Evolutionary conservation across 1,139 yeast species (phyloP).

Genomic region (Yamadazyma membranifaciens): DNA sequence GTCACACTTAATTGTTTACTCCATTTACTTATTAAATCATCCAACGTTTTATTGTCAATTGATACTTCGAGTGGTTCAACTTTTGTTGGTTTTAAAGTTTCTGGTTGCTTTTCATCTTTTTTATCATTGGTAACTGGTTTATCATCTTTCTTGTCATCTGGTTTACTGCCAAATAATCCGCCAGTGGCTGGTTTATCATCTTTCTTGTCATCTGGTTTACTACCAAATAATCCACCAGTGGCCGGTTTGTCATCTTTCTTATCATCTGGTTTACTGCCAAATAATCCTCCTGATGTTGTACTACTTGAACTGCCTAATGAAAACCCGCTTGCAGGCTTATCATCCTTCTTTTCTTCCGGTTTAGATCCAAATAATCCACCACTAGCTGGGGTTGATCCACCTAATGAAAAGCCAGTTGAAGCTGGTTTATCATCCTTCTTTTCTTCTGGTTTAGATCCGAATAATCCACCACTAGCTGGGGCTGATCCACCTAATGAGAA

Average conservation of each 20-base stretch:
- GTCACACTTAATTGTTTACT: conserved; percentile 78
- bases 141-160: conserved; percentile 21
- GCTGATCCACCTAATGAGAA: conserved; percentile 13
- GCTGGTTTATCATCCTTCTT: conserved; percentile 13
- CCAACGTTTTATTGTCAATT: conserved; percentile 86
- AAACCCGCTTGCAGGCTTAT: conserved; percentile 11
- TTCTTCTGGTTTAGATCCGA: conserved; percentile 20
- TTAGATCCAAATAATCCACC: conserved; percentile 23
- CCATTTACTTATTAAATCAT: conserved; percentile 92
- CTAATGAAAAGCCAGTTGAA: conserved; percentile 12
- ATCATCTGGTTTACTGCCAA: conserved; percentile 16
- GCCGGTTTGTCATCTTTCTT: conserved; percentile 16
- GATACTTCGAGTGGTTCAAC: conserved; percentile 72
- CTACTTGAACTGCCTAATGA: conserved; percentile 11
- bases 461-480: conserved; percentile 13
- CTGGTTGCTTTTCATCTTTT: conserved; percentile 17
- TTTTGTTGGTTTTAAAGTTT: conserved; percentile 39
- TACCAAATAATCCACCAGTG: conserved; percentile 19
- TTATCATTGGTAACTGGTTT: conserved; percentile 16
- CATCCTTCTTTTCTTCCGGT: conserved; percentile 18
- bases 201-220: conserved; percentile 22
- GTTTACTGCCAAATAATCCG: conserved; percentile 22
- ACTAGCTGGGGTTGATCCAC: conserved; percentile 15
- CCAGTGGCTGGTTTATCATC: conserved; percentile 18
- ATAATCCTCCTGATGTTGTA: conserved; percentile 18